phyloP scores from a whole-genome alignment of 2,329 filamentous ascomycete species.

The Juglanconis juglandina region DNA sequence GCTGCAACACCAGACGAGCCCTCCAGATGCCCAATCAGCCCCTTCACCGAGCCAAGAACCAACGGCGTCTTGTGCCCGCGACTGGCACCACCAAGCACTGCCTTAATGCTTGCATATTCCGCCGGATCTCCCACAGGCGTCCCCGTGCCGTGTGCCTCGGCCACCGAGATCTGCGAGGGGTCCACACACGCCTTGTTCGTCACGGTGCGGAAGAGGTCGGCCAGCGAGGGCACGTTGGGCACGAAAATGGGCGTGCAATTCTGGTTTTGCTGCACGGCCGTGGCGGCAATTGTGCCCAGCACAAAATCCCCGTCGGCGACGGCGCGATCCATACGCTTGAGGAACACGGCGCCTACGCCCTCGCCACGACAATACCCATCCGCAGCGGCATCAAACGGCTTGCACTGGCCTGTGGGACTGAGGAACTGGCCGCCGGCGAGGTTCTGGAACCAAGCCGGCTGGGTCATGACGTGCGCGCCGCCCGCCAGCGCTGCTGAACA shows the following conservation, averaged over 20 bases:
- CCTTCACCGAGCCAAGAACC: slow-evolving; percentile 8
- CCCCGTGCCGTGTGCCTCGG: slow-evolving; percentile 42
- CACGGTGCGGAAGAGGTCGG: slow-evolving; percentile 27
- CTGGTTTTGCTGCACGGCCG: slow-evolving; percentile 35
- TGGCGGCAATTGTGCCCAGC: slow-evolving; percentile 33
- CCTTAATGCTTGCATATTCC: slow-evolving; percentile 29
- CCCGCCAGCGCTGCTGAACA: slow-evolving; percentile 29
- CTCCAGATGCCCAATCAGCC: slow-evolving; percentile 4
- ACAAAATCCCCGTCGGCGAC: slow-evolving; percentile 43
- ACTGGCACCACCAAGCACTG: slow-evolving; percentile 26
- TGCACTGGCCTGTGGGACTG: slow-evolving; percentile 29
- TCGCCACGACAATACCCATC: slow-evolving; percentile 54
- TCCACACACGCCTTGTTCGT: slow-evolving; percentile 23
- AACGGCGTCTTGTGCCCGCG: background rate
- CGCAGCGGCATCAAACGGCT: slow-evolving; percentile 28
- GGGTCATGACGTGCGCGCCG: slow-evolving; percentile 27
- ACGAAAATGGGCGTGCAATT: slow-evolving; percentile 31
- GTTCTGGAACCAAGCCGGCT: slow-evolving; percentile 16
- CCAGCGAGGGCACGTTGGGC: slow-evolving; percentile 24
- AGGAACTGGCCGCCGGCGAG: slow-evolving; percentile 29
- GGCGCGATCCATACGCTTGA: slow-evolving; percentile 47
- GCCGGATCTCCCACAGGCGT: slow-evolving; percentile 37
- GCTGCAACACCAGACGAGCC: slow-evolving; percentile 6
- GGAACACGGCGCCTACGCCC: slow-evolving; percentile 38
- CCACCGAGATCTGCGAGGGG: slow-evolving; percentile 25